These are phyloP conservation scores for Penicillium decumbens DNA, from an alignment of 2,329 filamentous ascomycete species.

Conservation along the genomic window DNA sequence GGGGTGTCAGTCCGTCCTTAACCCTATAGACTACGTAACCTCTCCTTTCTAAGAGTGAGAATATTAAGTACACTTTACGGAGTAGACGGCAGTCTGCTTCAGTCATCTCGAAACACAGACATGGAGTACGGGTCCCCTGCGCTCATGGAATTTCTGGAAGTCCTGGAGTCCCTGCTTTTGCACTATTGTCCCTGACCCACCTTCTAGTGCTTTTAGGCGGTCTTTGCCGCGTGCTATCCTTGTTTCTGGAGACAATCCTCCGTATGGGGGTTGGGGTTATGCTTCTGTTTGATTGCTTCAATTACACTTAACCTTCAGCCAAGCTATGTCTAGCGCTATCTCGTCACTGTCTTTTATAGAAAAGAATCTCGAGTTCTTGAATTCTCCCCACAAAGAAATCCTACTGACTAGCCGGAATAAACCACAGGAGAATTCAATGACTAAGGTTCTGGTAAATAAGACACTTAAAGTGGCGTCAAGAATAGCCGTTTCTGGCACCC, in stretches of 20 bases:
- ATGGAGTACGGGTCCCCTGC: constrained; percentile 11
- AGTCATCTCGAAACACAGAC: not conserved
- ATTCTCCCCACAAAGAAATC: no score
- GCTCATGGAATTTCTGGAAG: constrained; percentile 22
- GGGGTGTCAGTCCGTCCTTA: not conserved
- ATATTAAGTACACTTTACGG: no score
- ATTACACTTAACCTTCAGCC: no score
- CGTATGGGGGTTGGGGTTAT: not conserved
- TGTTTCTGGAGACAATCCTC: not conserved
- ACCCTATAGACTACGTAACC: not conserved
- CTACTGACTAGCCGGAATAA: no score
- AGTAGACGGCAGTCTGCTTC: not conserved
- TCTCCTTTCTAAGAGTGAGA: not conserved
- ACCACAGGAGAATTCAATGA: no score
- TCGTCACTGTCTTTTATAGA: not conserved
- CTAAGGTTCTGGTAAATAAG: no score
- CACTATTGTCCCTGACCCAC: constrained; percentile 23
- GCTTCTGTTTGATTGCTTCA: not conserved
- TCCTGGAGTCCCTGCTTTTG: constrained; percentile 15
- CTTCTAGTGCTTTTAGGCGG: constrained; percentile 27
- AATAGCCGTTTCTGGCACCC: no score
- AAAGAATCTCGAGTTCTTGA: no score
- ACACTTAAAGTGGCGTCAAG: no score
- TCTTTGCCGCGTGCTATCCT: constrained; percentile 19
- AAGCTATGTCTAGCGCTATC: not conserved